Evolutionary conservation across 805 yeast genomes (phyloP), one percentile per base, ranked within the genome.

Genomic region (Candida koratica): DNA sequence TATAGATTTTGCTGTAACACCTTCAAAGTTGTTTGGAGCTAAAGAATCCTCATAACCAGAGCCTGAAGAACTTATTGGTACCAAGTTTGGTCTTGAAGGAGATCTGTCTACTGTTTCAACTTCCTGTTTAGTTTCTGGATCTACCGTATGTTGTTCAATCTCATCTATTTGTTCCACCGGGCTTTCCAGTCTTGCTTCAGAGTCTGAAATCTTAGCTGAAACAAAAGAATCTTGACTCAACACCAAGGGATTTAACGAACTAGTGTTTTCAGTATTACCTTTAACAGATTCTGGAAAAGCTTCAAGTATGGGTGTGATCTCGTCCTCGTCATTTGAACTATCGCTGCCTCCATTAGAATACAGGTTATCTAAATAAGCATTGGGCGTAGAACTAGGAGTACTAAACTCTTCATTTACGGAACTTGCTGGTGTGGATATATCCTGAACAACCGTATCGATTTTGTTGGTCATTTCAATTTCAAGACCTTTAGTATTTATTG

Each of bases 371-470:
- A 12, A 11, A 32, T 32, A 16, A 14, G 37, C 23, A 16, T 13
- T 12, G 16, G 37, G 32, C 2, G 40, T 31, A 4, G 36, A 8
- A 12, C 12, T 22, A 3, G 36, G 40, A 14, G 36, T 37, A 18
- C 34, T 25, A 18, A 32, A 37, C 16, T 26, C 40, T 25, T 37
- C 40, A 25, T 28, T 30, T 6, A 15, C 16, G 2, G 40, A 37
- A 27, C 33, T 37, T 19, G 34, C 32, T 2, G 42, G 42, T 3
- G 42, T 38, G 7, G 42, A 34, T n/a, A 24, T 25, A 15, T 24
- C 34, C 25, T 36, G 34, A 10, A 29, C n/a, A 4, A 25, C 12
- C 9, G 11, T 19, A 17, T 28, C 17, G 14, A 14, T 26, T 16
- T 29, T 29, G 25, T 37, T 39, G 18, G 40, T 40, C 7, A 20